phyloP scores from a whole-genome alignment of 2,329 filamentous ascomycete genomes.

The Epichloe aotearoae region DNA sequence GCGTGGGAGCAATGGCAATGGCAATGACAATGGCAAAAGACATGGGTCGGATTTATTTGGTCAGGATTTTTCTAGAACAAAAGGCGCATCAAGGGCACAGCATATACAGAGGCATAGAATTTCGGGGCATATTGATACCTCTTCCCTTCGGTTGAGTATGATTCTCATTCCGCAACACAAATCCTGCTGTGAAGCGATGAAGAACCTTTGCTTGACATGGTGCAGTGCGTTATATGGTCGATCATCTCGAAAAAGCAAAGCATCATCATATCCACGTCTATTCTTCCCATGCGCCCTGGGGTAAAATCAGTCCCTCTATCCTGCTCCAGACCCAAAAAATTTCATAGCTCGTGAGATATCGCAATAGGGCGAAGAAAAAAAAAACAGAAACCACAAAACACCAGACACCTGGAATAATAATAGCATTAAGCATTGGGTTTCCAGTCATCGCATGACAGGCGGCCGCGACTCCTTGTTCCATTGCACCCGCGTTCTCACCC shows the following conservation, averaged over 20 bases:
- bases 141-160: background rate
- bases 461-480: slow-evolving; percentile 94
- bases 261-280: slow-evolving; percentile 3
- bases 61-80: background rate
- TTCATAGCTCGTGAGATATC: slow-evolving; percentile 4
- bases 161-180: background rate
- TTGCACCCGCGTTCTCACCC: slow-evolving; percentile 80
- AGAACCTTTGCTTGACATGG: background rate
- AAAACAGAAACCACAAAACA: background rate
- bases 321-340: background rate
- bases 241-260: too few species aligned
- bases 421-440: background rate
- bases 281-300: slow-evolving; percentile 2
- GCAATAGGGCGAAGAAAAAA: background rate
- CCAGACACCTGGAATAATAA: background rate
- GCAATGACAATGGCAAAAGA: background rate
- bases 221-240: too few species aligned
- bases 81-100: background rate
- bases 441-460: slow-evolving; percentile 72
- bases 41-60: background rate
- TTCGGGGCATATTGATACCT: slow-evolving; percentile 3
- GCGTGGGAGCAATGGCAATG: background rate
- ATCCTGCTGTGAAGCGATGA: background rate
- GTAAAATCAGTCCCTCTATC: slow-evolving; percentile 3
- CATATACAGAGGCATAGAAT: background rate